A percentile compares a stretch with the other conserved stretches of the same genome.
Evolutionary conservation across 345 rosid genomes (phyloP).

Genomic region (Rhizophora mangle): DNA sequence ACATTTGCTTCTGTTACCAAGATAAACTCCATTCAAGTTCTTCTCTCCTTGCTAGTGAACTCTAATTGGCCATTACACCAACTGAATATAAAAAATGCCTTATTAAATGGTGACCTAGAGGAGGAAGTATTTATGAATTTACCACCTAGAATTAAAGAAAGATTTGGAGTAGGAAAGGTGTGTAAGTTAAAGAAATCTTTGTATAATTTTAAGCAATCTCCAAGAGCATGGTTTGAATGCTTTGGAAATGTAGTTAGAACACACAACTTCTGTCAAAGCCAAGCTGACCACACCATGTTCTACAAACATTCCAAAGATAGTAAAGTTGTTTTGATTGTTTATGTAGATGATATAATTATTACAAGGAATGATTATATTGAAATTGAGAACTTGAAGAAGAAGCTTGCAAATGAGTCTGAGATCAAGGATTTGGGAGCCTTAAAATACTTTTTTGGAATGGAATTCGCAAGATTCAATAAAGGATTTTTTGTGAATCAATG

Average conservation of each 20-base stretch:
- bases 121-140: neutral
- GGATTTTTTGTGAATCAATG: too few species aligned
- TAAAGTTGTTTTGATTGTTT: neutral
- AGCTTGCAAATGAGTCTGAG: too few species aligned
- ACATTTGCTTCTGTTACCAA: neutral
- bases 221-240: neutral
- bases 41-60: neutral
- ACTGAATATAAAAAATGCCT: neutral
- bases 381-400: neutral
- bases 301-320: slow-evolving; percentile 3
- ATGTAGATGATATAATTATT: too few species aligned
- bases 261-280: neutral
- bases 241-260: neutral
- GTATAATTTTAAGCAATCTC: slow-evolving; percentile 1
- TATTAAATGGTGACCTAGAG: too few species aligned
- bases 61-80: neutral
- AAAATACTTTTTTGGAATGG: too few species aligned
- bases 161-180: neutral
- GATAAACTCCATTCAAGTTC: neutral
- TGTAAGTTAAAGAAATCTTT: slow-evolving; percentile 5
- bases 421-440: too few species aligned
- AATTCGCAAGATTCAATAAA: too few species aligned
- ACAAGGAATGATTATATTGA: neutral
- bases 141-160: neutral
- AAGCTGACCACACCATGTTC: slow-evolving; percentile 1